These are phyloP conservation scores for Nelumbo lutea DNA, from an alignment of 164 flowering plant species.

Conservation along the genomic window DNA sequence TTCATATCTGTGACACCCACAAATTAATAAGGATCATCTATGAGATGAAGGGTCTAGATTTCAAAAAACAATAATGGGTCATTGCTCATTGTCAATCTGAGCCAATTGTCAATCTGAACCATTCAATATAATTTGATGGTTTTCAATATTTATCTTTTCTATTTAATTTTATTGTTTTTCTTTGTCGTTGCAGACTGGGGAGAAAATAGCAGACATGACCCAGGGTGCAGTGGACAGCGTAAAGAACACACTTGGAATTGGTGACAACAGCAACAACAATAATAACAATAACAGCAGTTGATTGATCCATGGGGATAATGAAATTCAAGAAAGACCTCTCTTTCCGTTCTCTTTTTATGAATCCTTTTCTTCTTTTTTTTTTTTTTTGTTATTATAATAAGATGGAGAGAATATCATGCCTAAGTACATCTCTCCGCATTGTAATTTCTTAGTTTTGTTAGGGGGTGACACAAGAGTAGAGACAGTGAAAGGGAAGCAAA, in stretches of 20 bases:
- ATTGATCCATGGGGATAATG: neutral
- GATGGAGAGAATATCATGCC: no score
- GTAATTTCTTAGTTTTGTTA: no score
- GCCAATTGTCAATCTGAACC: no score
- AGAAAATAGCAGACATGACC: slow-evolving; percentile 34
- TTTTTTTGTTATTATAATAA: neutral
- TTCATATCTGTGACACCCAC: neutral
- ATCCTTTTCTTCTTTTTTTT: neutral
- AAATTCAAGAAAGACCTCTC: neutral
- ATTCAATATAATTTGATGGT: no score
- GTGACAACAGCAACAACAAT: slow-evolving; percentile 13
- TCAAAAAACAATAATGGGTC: neutral
- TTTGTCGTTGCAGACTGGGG: slow-evolving; percentile 31
- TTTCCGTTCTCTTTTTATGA: neutral
- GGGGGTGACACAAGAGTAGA: no score
- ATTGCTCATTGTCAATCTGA: no score
- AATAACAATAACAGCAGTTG: neutral
- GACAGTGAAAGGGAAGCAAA: no score
- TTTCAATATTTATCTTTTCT: no score
- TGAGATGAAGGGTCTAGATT: neutral
- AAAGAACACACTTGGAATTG: slow-evolving; percentile 38
- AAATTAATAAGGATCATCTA: neutral
- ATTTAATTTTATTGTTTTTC: no score
- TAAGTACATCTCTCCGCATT: no score
- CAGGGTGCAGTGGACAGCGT: slow-evolving; percentile 38